Conservation (phyloP, 2,329 filamentous ascomycete genomes). For the Pyrenochaeta sp. region DNA sequence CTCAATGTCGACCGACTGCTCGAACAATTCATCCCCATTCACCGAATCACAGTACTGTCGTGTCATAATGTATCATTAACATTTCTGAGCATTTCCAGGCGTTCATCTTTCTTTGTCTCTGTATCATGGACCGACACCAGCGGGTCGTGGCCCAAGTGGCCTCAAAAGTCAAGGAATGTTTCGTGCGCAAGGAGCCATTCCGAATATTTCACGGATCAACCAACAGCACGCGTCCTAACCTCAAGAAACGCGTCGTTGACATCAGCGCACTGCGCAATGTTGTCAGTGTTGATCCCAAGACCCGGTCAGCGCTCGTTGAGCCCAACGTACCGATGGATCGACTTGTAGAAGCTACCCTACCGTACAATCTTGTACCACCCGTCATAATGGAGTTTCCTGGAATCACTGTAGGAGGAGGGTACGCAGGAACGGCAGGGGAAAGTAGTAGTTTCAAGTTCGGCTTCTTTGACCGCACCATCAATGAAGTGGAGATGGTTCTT, state of each 20-base stretch:
- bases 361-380: constrained; percentile 65
- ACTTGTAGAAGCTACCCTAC: constrained; percentile 66
- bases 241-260: constrained; percentile 62
- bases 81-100: constrained; percentile 15
- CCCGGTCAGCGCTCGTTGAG: constrained; percentile 69
- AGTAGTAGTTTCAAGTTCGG: constrained; percentile 74
- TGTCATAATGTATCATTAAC: constrained; percentile 26
- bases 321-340: constrained; percentile 74
- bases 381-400: constrained; percentile 76
- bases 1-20: constrained; percentile 10
- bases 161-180: constrained; percentile 57
- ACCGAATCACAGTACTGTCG: constrained; percentile 3
- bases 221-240: constrained; percentile 71
- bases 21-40: constrained; percentile 1
- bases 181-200: constrained; percentile 65
- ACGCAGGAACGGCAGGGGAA: constrained; percentile 72
- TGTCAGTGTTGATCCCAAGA: constrained; percentile 63
- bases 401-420: constrained; percentile 74
- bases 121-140: constrained; percentile 51
- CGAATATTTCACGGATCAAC: constrained; percentile 81
- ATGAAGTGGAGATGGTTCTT: constrained; percentile 70
- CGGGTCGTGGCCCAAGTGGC: constrained; percentile 56
- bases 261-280: constrained; percentile 70
- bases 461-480: constrained; percentile 69
- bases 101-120: constrained; percentile 3